These are phyloP conservation scores for Pyrus pyrifolia DNA, from an alignment of 306 rosid species.

Conservation along the genomic window DNA sequence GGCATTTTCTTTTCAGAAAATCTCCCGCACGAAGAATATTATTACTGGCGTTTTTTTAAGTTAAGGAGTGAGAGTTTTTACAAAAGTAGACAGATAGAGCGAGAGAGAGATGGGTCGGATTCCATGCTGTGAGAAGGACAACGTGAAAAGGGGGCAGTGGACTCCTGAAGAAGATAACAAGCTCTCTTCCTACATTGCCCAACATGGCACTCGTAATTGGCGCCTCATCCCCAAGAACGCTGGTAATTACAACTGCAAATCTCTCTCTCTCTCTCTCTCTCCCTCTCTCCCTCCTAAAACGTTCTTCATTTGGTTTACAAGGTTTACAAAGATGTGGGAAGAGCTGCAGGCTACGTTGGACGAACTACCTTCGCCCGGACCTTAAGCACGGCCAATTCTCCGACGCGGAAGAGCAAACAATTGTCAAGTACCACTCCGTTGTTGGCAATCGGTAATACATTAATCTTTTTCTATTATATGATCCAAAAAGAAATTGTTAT, in stretches of 20 bases:
- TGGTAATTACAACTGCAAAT: slow-evolving; percentile 16
- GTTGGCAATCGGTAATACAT: slow-evolving; percentile 68
- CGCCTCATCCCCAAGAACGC: slow-evolving; percentile 60
- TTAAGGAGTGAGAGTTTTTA: background rate
- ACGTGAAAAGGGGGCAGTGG: slow-evolving; percentile 80
- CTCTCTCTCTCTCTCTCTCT: background rate
- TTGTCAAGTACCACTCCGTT: slow-evolving; percentile 84
- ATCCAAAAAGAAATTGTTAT: too few species aligned
- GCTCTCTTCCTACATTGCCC: slow-evolving; percentile 74
- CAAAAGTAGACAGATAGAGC: background rate
- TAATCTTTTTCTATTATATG: too few species aligned
- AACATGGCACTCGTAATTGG: slow-evolving; percentile 61
- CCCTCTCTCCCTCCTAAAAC: background rate
- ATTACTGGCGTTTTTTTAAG: background rate
- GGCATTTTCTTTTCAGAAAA: background rate
- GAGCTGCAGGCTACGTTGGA: slow-evolving; percentile 88
- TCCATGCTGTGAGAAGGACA: slow-evolving; percentile 87
- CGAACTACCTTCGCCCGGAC: slow-evolving; percentile 86
- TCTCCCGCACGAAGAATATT: background rate
- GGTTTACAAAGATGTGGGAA: slow-evolving; percentile 91
- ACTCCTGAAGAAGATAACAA: slow-evolving; percentile 95
- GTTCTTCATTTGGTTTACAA: background rate
- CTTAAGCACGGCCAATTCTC: slow-evolving; percentile 89
- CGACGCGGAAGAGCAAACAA: slow-evolving; percentile 74
- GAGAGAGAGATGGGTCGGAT: slow-evolving; percentile 64